phyloP scores from a whole-genome alignment of 306 rosid species.

The Lablab purpureus region DNA sequence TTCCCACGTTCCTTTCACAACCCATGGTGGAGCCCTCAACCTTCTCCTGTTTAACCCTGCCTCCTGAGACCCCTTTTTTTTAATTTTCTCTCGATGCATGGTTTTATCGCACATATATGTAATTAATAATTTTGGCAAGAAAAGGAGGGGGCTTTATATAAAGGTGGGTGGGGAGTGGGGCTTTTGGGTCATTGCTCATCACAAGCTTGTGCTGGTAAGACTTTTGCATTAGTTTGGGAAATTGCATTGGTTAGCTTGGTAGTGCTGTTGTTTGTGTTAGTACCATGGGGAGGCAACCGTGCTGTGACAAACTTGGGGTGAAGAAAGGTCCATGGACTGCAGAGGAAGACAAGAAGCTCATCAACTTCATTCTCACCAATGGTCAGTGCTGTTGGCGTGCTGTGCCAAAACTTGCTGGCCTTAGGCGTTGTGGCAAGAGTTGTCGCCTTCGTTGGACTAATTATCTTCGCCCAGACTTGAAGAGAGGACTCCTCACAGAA shows the following conservation, averaged over 20 bases:
- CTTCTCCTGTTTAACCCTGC: conserved; percentile 46
- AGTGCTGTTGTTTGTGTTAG: conserved; percentile 15
- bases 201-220: conserved; percentile 52
- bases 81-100: conserved; percentile 20
- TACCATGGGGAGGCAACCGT: conserved; percentile 93
- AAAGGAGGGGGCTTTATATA: conserved; percentile 57
- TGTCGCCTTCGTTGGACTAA: conserved; percentile 99
- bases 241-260: conserved; percentile 31
- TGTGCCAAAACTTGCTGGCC: conserved; percentile 93
- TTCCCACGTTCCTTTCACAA: conserved; percentile 70
- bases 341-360: conserved; percentile 93
- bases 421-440: conserved; percentile 92
- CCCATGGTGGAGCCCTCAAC: conserved; percentile 63
- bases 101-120: conserved; percentile 29
- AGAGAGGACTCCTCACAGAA: conserved; percentile 84
- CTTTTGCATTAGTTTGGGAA: conserved; percentile 43
- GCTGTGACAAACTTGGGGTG: conserved; percentile 95
- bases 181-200: conserved; percentile 60
- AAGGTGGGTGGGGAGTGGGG: conserved; percentile 62
- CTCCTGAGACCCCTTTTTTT: not conserved
- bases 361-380: conserved; percentile 83
- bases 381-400: conserved; percentile 99
- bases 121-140: conserved; percentile 48
- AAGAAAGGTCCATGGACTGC: conserved; percentile 99
- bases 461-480: conserved; percentile 89